phyloP scores from a whole-genome alignment of 345 rosid species.

The Hibiscus mutabilis region DNA sequence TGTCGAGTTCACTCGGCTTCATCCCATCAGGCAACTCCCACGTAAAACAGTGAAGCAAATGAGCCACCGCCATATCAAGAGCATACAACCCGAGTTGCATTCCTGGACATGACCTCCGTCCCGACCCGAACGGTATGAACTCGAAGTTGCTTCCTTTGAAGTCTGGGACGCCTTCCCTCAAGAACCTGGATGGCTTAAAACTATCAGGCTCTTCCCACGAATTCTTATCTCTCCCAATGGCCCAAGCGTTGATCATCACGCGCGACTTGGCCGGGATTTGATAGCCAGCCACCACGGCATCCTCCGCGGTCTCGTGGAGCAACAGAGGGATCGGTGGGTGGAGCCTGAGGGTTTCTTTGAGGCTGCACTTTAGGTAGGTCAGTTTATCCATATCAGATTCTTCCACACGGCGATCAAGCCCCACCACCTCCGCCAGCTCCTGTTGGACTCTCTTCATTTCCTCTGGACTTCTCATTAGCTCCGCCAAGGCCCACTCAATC shows the following conservation, averaged over 20 bases:
- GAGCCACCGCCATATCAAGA: slow-evolving; percentile 61
- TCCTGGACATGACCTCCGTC: slow-evolving; percentile 88
- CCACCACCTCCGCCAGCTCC: slow-evolving; percentile 71
- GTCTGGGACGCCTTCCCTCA: slow-evolving; percentile 55
- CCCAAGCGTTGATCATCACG: slow-evolving; percentile 70
- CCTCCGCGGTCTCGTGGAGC: slow-evolving; percentile 81
- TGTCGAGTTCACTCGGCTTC: slow-evolving; percentile 81
- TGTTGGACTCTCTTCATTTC: slow-evolving; percentile 59
- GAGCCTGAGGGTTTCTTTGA: slow-evolving; percentile 76
- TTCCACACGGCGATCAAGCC: slow-evolving; percentile 62
- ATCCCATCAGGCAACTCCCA: slow-evolving; percentile 89
- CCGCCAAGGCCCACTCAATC: slow-evolving; percentile 85
- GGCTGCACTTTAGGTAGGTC: slow-evolving; percentile 46
- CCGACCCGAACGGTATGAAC: slow-evolving; percentile 88
- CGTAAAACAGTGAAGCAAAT: slow-evolving; percentile 62
- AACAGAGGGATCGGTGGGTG: slow-evolving; percentile 97
- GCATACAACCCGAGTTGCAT: slow-evolving; percentile 90
- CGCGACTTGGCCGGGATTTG: slow-evolving; percentile 58
- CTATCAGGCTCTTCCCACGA: slow-evolving; percentile 71
- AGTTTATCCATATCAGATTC: slow-evolving; percentile 68
- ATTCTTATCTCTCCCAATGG: slow-evolving; percentile 64
- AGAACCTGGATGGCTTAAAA: slow-evolving; percentile 70
- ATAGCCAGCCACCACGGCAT: slow-evolving; percentile 51
- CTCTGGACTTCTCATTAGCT: slow-evolving; percentile 61
- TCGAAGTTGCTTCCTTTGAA: slow-evolving; percentile 73